Evolutionary conservation across 495 filamentous ascomycete genomes (phyloP).

Genomic region (Podospora bellae-mahoneyi): DNA sequence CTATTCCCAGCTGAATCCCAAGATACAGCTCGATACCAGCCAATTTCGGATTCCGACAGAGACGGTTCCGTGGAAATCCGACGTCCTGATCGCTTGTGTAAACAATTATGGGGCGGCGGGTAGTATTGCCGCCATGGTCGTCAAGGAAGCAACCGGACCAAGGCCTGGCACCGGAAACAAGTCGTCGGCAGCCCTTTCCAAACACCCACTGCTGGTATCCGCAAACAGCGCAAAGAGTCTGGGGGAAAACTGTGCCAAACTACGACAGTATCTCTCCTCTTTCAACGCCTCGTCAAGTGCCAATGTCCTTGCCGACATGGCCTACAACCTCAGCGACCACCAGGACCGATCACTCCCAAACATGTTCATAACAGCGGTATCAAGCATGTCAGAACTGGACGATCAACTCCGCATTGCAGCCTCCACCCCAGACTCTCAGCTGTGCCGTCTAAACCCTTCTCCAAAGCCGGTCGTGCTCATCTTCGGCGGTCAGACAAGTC

Average conservation of each 20-base stretch:
- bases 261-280: background rate
- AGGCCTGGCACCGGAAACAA: conserved; percentile 34
- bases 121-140: conserved; percentile 24
- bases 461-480: conserved; percentile 46
- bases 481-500: conserved; percentile 54
- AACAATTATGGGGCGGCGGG: conserved; percentile 35
- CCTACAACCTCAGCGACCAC: background rate
- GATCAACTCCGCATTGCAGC: conserved; percentile 5
- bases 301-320: background rate
- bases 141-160: conserved; percentile 27
- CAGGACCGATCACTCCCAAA: background rate
- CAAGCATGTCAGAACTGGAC: background rate
- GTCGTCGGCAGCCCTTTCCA: conserved; percentile 14
- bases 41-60: conserved; percentile 38
- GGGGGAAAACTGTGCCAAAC: background rate
- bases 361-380: no score
- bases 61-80: conserved; percentile 33
- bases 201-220: conserved; percentile 9
- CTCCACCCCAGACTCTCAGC: conserved; percentile 5
- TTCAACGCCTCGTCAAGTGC: conserved; percentile 28
- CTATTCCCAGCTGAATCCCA: conserved; percentile 36
- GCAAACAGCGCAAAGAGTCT: background rate
- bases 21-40: conserved; percentile 35
- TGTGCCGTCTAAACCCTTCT: background rate
- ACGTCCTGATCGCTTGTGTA: conserved; percentile 20